Percentiles rank a stretch among this genome's conserved stretches.
These are phyloP conservation scores for Fomitopsis pulvina DNA, from an alignment of 768 basidiomycete species.

Conservation along the genomic window DNA sequence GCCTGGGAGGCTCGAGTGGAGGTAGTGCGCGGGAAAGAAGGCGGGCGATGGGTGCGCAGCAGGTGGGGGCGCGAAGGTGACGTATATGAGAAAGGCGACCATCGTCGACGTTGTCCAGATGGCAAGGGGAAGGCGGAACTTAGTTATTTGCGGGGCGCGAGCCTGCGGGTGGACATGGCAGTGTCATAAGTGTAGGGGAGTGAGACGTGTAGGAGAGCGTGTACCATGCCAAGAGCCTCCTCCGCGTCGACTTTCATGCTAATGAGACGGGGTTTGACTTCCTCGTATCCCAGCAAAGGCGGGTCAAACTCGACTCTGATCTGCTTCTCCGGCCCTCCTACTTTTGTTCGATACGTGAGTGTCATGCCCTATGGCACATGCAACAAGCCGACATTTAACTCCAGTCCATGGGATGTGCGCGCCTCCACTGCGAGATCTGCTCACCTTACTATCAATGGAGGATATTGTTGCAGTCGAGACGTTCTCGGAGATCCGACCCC, in stretches of 20 bases:
- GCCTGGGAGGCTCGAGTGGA: constrained; percentile 10
- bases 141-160: constrained; percentile 52
- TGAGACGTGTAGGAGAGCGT: constrained; percentile 14
- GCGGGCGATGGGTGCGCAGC: constrained; percentile 16
- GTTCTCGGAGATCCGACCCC: constrained; percentile 50
- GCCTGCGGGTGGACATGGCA: constrained; percentile 33
- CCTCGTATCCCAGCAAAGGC: constrained; percentile 67
- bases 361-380: constrained; percentile 67
- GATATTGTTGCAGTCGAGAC: constrained; percentile 66
- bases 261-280: constrained; percentile 74
- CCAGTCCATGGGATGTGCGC: no score
- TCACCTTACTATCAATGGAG: constrained; percentile 58
- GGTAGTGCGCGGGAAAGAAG: constrained; percentile 13
- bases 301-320: constrained; percentile 61
- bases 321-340: constrained; percentile 34
- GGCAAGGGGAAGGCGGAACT: constrained; percentile 41
- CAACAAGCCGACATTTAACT: not conserved
- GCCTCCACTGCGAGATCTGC: constrained; percentile 12
- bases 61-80: constrained; percentile 21
- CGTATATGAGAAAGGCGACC: constrained; percentile 27
- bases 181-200: not conserved
- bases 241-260: constrained; percentile 79
- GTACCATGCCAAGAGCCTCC: constrained; percentile 73
- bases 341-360: constrained; percentile 53
- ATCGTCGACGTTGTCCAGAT: constrained; percentile 21